These are phyloP conservation scores for Isatis lusitanica DNA, from an alignment of 441 rosid genomes.

Conservation along the genomic window DNA sequence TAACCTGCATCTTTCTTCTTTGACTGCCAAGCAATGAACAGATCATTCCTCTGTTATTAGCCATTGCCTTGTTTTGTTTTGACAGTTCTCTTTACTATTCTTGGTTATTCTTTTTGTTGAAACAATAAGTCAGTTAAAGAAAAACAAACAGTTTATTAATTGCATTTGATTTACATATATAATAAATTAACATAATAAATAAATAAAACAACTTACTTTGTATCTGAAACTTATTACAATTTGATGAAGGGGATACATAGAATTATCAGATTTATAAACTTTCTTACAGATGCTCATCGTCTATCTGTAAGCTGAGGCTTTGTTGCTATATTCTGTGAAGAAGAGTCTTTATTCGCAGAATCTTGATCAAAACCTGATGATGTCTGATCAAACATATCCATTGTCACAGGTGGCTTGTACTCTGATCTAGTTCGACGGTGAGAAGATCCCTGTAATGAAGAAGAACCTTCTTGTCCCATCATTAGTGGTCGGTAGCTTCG, in stretches of 20 bases:
- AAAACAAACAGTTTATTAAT: not conserved
- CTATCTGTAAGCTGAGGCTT: constrained; percentile 13
- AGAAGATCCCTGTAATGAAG: constrained; percentile 43
- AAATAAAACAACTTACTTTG: not conserved
- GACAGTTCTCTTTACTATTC: constrained; percentile 28
- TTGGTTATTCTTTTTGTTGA: constrained; percentile 14
- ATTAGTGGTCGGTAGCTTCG: constrained; percentile 55
- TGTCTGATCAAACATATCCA: constrained; percentile 25
- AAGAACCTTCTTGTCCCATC: constrained; percentile 38
- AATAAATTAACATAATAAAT: not conserved
- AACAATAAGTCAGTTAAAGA: not conserved
- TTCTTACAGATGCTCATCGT: constrained; percentile 1
- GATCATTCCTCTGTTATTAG: constrained; percentile 7
- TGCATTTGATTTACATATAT: not conserved
- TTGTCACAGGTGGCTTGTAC: constrained; percentile 41
- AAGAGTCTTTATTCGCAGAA: not conserved
- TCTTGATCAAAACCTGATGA: constrained; percentile 30
- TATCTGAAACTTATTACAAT: constrained; percentile 11
- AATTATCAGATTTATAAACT: not conserved
- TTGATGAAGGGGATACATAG: not conserved
- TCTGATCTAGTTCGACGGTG: constrained; percentile 54
- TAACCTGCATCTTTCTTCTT: not conserved
- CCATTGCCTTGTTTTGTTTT: not conserved
- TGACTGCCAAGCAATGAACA: constrained; percentile 13
- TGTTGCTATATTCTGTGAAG: constrained; percentile 18